These are phyloP conservation scores for Rhizoclosmatium sp. DNA, from an alignment of 192 early-diverging fungal species.

Conservation along the genomic window DNA sequence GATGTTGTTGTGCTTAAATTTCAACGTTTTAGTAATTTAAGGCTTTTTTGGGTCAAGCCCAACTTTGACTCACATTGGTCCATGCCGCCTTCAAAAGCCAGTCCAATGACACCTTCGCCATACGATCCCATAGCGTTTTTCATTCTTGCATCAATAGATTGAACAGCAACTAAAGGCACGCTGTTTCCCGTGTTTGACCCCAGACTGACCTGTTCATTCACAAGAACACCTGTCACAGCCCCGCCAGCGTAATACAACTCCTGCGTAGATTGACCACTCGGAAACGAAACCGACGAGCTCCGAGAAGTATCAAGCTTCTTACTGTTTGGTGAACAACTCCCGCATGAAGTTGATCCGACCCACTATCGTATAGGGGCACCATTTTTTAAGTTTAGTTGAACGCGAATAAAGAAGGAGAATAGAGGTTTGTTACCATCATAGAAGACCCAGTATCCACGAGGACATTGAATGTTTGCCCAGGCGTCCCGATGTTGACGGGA, in stretches of 20 bases:
- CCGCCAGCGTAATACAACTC: conserved; percentile 1
- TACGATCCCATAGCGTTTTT: not conserved
- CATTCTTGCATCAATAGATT: conserved; percentile 1
- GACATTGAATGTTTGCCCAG: not conserved
- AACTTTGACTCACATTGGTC: not conserved
- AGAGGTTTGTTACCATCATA: not conserved
- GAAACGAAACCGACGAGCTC: not conserved
- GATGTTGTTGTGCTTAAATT: not conserved
- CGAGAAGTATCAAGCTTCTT: not conserved
- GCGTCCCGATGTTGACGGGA: conserved; percentile 5
- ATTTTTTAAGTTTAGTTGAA: not conserved
- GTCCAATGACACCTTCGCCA: conserved; percentile 25
- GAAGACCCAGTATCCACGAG: conserved; percentile 29
- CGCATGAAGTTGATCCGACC: not conserved
- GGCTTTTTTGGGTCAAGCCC: too few relatives aligned
- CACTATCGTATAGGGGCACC: not conserved
- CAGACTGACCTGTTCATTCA: not conserved
- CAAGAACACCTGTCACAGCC: conserved; percentile 1
- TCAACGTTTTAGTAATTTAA: too few relatives aligned
- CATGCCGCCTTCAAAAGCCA: conserved; percentile 5
- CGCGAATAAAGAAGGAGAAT: too few relatives aligned
- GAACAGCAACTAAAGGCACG: too few relatives aligned
- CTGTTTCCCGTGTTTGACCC: too few relatives aligned
- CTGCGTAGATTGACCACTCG: too few relatives aligned
- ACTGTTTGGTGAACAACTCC: not conserved